Percentiles rank a stretch among this genome's conserved stretches.
These are phyloP conservation scores for Nitzschia sp. DNA, from an alignment of 108 stramenopile genomes.

Conservation along the genomic window DNA sequence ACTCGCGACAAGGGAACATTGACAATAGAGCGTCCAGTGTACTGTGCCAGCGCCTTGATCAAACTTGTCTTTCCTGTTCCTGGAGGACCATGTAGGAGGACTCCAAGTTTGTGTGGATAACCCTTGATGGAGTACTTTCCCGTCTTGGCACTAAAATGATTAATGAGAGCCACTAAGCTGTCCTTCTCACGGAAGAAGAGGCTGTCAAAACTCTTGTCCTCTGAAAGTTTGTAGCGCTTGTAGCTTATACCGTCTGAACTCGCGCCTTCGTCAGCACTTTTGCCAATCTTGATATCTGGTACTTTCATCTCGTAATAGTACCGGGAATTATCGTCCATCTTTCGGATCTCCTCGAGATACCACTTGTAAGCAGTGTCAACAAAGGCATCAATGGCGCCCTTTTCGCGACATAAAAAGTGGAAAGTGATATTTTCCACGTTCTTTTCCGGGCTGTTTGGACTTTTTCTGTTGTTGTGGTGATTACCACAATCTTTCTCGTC, in stretches of 20 bases:
- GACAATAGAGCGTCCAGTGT: slow-evolving; percentile 75
- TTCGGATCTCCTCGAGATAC: slow-evolving; percentile 42
- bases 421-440: slow-evolving; percentile 9
- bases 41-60: slow-evolving; percentile 77
- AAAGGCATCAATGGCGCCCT: slow-evolving; percentile 48
- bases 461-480: too few species aligned
- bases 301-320: slow-evolving; percentile 53
- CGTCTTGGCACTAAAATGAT: slow-evolving; percentile 51
- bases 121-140: slow-evolving; percentile 80
- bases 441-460: neutral
- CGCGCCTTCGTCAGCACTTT: slow-evolving; percentile 19
- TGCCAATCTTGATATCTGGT: slow-evolving; percentile 16
- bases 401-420: slow-evolving; percentile 28
- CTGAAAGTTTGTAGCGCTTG: slow-evolving; percentile 68
- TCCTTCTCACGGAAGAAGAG: slow-evolving; percentile 81
- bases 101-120: slow-evolving; percentile 84
- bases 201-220: slow-evolving; percentile 71
- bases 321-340: slow-evolving; percentile 47
- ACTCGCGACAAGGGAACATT: slow-evolving; percentile 64
- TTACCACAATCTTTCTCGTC: slow-evolving; percentile 22
- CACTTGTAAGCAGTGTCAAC: slow-evolving; percentile 47
- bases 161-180: slow-evolving; percentile 37
- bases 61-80: slow-evolving; percentile 91
- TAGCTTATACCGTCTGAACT: slow-evolving; percentile 22
- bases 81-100: slow-evolving; percentile 80